phyloP scores from a whole-genome alignment of 2,329 filamentous ascomycete genomes.

The Trematosphaeria pertusa region DNA sequence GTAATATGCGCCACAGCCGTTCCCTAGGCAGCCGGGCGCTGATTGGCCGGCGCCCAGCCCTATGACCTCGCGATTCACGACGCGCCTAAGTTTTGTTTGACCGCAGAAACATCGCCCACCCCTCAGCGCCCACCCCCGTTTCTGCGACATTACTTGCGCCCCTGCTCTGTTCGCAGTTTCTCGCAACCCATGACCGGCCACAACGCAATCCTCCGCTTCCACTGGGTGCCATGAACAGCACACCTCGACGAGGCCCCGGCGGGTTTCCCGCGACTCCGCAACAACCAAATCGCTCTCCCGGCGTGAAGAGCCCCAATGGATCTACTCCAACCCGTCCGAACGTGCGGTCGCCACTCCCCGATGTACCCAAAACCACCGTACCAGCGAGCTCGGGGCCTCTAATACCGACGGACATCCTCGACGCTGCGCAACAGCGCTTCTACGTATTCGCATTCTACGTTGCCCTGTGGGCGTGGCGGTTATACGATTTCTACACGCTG shows the following conservation, averaged over 20 bases:
- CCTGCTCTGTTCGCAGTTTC: too few species aligned
- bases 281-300: slow-evolving; percentile 49
- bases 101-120: slow-evolving; percentile 20
- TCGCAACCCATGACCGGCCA: slow-evolving; percentile 26
- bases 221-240: slow-evolving; percentile 77
- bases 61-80: slow-evolving; percentile 30
- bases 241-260: slow-evolving; percentile 79
- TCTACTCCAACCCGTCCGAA: slow-evolving; percentile 40
- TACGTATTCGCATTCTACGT: slow-evolving; percentile 84
- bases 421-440: slow-evolving; percentile 88
- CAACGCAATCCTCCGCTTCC: slow-evolving; percentile 21
- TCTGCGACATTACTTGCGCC: slow-evolving; percentile 2
- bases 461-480: slow-evolving; percentile 77
- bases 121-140: neutral
- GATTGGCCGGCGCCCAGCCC: slow-evolving; percentile 28
- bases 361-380: slow-evolving; percentile 35
- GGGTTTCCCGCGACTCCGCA: slow-evolving; percentile 79
- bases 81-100: slow-evolving; percentile 43
- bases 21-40: slow-evolving; percentile 12
- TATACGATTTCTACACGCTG: slow-evolving; percentile 83
- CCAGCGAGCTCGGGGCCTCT: slow-evolving; percentile 62
- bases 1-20: neutral
- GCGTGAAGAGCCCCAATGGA: slow-evolving; percentile 30
- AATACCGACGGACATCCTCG: slow-evolving; percentile 81
- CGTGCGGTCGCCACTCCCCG: slow-evolving; percentile 41